phyloP scores from a whole-genome alignment of 2,329 filamentous ascomycete species.

The Colletotrichum agaves region DNA sequence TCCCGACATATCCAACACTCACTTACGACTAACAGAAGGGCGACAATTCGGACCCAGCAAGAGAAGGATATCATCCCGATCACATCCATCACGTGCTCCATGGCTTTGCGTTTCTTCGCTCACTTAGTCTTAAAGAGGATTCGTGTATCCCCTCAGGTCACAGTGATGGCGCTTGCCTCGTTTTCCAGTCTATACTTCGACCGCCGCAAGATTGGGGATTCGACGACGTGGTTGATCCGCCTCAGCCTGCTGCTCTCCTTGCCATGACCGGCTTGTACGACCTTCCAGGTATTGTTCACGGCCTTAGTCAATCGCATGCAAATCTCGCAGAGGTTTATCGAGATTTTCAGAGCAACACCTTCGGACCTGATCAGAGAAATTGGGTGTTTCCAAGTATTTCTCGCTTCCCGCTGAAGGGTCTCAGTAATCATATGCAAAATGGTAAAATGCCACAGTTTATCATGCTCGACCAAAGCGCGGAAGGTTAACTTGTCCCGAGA shows the following conservation, averaged over 20 bases:
- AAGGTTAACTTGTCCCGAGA: background rate
- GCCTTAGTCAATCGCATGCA: background rate
- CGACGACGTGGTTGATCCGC: background rate
- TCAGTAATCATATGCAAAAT: background rate
- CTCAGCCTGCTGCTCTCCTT: background rate
- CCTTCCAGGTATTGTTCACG: background rate
- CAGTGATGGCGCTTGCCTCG: background rate
- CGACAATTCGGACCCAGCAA: background rate
- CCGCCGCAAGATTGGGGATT: background rate
- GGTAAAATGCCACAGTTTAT: background rate
- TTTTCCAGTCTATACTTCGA: background rate
- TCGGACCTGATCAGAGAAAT: background rate
- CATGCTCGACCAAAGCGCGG: background rate
- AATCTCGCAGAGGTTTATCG: conserved; percentile 1
- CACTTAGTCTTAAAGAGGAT: background rate
- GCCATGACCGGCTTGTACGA: conserved; percentile 8
- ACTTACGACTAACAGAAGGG: background rate
- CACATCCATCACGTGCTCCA: conserved; percentile 1
- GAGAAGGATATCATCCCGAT: background rate
- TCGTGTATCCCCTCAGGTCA: background rate
- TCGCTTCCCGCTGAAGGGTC: background rate
- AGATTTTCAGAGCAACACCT: background rate
- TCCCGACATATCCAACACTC: background rate
- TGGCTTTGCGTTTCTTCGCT: background rate
- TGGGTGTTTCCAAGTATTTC: background rate